A percentile compares a stretch with the other conserved stretches of the same genome.
Evolutionary conservation across 1,284 basidiomycete species (phyloP).

Genomic region (Fistulinella staudtii): DNA sequence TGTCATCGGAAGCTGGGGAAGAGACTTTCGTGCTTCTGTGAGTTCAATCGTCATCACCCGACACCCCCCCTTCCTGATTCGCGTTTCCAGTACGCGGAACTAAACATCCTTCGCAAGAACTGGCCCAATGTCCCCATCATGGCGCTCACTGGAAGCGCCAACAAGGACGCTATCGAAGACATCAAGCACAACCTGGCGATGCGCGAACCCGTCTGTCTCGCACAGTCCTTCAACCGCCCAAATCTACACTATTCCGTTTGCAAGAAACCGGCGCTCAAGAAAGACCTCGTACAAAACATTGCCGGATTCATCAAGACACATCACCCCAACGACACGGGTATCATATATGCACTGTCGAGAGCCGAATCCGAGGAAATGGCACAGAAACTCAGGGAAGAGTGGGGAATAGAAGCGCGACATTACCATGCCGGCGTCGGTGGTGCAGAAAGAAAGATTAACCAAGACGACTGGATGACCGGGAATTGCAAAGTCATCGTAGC

Average conservation of each 20-base stretch:
- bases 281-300: conserved; percentile 63
- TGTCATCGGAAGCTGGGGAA: conserved; percentile 84
- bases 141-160: conserved; percentile 95
- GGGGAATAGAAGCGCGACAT: conserved; percentile 67
- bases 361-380: conserved; percentile 81
- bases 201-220: conserved; percentile 54
- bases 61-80: conserved; percentile 5
- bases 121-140: conserved; percentile 88
- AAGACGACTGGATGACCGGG: conserved; percentile 75
- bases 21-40: conserved; percentile 77
- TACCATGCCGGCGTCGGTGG: conserved; percentile 83
- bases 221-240: conserved; percentile 88
- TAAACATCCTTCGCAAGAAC: conserved; percentile 65
- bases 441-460: conserved; percentile 62
- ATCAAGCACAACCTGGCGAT: conserved; percentile 75
- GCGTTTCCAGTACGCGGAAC: conserved; percentile 54
- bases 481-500: conserved; percentile 85
- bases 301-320: conserved; percentile 64
- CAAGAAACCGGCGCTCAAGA: conserved; percentile 45
- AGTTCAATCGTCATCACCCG: conserved; percentile 24
- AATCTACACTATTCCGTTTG: conserved; percentile 86
- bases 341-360: conserved; percentile 82
- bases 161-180: conserved; percentile 71
- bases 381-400: conserved; percentile 50
- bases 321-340: conserved; percentile 66